phyloP scores from a whole-genome alignment of 2,329 filamentous ascomycete species.

The Talaromyces atroroseus region DNA sequence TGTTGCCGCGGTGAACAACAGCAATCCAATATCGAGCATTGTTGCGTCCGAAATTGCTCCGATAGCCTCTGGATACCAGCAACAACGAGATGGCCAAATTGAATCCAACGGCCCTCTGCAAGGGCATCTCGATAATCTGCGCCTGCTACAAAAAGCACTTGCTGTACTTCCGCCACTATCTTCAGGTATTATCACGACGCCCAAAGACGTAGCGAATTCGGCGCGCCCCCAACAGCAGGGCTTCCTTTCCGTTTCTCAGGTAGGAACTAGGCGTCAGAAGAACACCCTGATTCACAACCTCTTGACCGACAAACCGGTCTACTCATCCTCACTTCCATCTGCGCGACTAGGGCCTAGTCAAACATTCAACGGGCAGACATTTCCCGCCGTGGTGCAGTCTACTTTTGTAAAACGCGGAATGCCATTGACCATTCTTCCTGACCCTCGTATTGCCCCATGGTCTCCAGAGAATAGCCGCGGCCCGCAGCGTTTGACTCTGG shows the following conservation, averaged over 20 bases:
- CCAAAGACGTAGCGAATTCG: constrained; percentile 68
- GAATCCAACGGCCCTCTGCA: constrained; percentile 22
- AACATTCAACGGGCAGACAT: constrained; percentile 27
- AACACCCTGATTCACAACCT: constrained; percentile 95
- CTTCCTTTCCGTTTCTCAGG: constrained; percentile 37
- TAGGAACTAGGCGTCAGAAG: constrained; percentile 55
- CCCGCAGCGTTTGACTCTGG: constrained; percentile 60
- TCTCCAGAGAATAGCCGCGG: constrained; percentile 53
- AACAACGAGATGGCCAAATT: constrained; percentile 2
- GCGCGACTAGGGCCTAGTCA: constrained; percentile 51
- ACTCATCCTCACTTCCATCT: constrained; percentile 82
- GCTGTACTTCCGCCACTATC: constrained; percentile 74
- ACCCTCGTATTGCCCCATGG: constrained; percentile 64
- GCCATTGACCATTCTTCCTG: constrained; percentile 76
- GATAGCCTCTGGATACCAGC: constrained; percentile 18
- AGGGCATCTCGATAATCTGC: constrained; percentile 64
- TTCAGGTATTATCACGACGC: constrained; percentile 84
- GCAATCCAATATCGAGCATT: constrained; percentile 44
- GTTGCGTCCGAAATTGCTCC: constrained; percentile 26
- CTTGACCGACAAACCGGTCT: constrained; percentile 86
- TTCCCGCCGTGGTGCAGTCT: constrained; percentile 49
- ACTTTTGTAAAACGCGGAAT: constrained; percentile 90
- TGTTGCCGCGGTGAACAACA: constrained; percentile 21
- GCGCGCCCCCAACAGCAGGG: constrained; percentile 26
- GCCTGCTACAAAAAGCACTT: constrained; percentile 64